phyloP scores from a whole-genome alignment of 169 alveolate genomes.

The Theileria parva region DNA sequence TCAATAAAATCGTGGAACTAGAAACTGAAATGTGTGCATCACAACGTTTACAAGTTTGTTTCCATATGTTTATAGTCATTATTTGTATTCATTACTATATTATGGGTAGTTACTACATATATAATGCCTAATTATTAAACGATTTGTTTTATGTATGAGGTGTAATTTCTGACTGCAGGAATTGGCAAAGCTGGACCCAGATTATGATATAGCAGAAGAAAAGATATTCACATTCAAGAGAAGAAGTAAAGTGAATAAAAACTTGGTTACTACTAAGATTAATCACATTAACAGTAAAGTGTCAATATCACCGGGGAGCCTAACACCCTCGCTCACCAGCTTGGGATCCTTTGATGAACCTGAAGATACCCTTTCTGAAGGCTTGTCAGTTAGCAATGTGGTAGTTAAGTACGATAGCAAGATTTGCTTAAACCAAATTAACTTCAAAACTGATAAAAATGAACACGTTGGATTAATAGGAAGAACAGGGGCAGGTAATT shows the following conservation, averaged over 20 bases:
- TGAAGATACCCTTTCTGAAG: not conserved
- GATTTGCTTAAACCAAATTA: not conserved
- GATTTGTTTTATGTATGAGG: not conserved
- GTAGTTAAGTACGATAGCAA: constrained; percentile 14
- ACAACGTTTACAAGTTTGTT: constrained; percentile 58
- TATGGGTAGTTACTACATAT: not conserved
- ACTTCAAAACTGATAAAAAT: constrained; percentile 23
- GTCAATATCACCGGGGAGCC: not conserved
- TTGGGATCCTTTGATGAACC: not conserved
- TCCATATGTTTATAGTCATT: not conserved
- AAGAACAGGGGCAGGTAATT: constrained; percentile 63
- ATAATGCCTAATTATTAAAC: not conserved
- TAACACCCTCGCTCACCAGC: not conserved
- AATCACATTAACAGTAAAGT: not conserved
- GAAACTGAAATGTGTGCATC: constrained; percentile 57
- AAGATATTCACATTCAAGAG: not conserved
- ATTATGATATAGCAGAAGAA: constrained; percentile 14
- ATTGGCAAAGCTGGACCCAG: constrained; percentile 22
- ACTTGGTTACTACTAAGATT: not conserved
- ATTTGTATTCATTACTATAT: not conserved
- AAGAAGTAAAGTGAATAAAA: not conserved
- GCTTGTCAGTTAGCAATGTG: not conserved
- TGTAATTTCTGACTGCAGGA: not conserved
- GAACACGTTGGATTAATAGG: constrained; percentile 64
- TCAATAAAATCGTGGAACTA: constrained; percentile 42